Evolutionary conservation across 129 eudicot genomes (phyloP).

Genomic region (Dittrichia graveolens): DNA sequence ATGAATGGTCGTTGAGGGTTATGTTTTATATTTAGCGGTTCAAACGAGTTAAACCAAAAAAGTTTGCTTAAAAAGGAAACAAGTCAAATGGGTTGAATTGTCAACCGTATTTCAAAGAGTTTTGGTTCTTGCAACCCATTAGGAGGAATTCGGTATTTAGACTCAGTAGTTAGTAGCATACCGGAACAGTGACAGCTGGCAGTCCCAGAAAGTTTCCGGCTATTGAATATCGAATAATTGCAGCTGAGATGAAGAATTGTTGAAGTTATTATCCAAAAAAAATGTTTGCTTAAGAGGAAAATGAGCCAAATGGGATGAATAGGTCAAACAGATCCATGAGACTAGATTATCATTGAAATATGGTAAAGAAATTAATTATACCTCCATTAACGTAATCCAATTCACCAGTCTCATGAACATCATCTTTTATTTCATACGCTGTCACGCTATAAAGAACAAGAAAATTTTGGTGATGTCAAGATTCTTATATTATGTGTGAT

Average conservation of each 20-base stretch:
- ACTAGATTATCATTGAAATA: no score
- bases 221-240: constrained; percentile 80
- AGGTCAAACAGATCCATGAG: background rate
- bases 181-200: constrained; percentile 96
- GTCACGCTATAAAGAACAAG: constrained; percentile 61
- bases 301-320: no score
- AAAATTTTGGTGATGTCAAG: background rate
- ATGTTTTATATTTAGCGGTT: no score
- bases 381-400: constrained; percentile 96
- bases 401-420: constrained; percentile 74
- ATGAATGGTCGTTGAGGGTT: no score
- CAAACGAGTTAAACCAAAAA: no score
- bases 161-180: constrained; percentile 17
- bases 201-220: constrained; percentile 94
- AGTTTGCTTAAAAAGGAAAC: background rate
- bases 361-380: constrained; percentile 9
- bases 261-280: background rate
- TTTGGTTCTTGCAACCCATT: no score
- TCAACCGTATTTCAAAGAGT: no score
- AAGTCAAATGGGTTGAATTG: background rate
- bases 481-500: background rate
- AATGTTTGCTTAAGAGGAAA: background rate
- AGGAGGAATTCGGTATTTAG: background rate
- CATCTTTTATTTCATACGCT: constrained; percentile 70
- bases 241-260: constrained; percentile 47